Conservation (phyloP, 169 alveolate species). For the Perkinsus olseni region DNA sequence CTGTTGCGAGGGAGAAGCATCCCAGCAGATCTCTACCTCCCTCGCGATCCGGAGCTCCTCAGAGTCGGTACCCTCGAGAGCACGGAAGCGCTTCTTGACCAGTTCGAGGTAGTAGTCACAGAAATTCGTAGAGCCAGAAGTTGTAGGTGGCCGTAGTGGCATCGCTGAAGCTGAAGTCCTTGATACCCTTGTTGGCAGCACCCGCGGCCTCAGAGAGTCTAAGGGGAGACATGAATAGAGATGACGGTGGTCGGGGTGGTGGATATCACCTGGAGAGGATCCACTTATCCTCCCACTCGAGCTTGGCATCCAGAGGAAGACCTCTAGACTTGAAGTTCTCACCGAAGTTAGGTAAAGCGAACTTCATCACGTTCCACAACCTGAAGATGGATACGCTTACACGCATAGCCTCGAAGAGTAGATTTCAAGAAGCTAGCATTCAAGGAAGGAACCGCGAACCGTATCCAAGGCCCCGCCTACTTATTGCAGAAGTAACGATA, state of each 20-base stretch:
- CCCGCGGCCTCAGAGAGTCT: background rate
- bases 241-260: constrained; percentile 17
- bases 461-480: background rate
- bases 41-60: background rate
- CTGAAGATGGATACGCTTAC: no score
- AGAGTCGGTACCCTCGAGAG: constrained; percentile 28
- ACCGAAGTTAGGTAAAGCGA: constrained; percentile 65
- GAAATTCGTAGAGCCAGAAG: constrained; percentile 90
- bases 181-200: constrained; percentile 60
- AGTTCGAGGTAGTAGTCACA: constrained; percentile 95
- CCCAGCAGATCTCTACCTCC: background rate
- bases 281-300: constrained; percentile 89
- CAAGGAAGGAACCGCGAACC: no score
- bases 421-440: no score
- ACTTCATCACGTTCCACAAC: constrained; percentile 91
- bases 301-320: constrained; percentile 32
- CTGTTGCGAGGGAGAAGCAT: no score
- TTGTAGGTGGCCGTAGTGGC: constrained; percentile 81
- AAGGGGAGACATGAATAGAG: background rate
- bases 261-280: constrained; percentile 64
- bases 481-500: constrained; percentile 96
- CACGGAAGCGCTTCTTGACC: constrained; percentile 63
- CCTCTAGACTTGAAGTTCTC: constrained; percentile 32
- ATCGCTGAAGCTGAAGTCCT: constrained; percentile 82
- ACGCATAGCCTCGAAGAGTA: no score